A percentile compares a stretch with the other conserved stretches of the same genome.
These are phyloP conservation scores for Penicillium macrosclerotiorum DNA, from an alignment of 495 filamentous ascomycete species.

Conservation along the genomic window DNA sequence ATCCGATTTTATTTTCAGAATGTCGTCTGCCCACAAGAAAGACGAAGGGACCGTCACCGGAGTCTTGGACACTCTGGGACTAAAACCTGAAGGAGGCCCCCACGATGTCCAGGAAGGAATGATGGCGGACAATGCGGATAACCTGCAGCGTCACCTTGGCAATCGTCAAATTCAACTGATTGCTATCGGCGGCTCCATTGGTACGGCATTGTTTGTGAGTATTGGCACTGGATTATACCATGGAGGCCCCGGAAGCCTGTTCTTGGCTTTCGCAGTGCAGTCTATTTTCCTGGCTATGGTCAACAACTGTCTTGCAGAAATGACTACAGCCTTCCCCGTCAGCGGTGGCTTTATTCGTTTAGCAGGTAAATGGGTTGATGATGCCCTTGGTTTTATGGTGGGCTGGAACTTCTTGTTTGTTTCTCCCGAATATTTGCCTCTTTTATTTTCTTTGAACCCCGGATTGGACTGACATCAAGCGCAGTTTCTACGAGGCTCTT, in stretches of 20 bases:
- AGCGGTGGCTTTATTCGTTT: slow-evolving; percentile 53
- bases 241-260: slow-evolving; percentile 56
- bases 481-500: slow-evolving; percentile 57
- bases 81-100: slow-evolving; percentile 12
- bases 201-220: slow-evolving; percentile 56
- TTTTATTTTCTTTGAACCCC: neutral
- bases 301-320: slow-evolving; percentile 44
- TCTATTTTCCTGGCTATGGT: slow-evolving; percentile 33
- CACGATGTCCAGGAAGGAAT: slow-evolving; percentile 26
- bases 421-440: neutral
- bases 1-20: too few relatives aligned
- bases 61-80: slow-evolving; percentile 12
- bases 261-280: slow-evolving; percentile 39
- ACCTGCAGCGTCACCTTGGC: slow-evolving; percentile 31
- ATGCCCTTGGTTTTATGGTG: slow-evolving; percentile 53
- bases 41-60: slow-evolving; percentile 15
- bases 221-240: slow-evolving; percentile 29
- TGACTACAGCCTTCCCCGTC: slow-evolving; percentile 54
- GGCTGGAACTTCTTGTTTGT: slow-evolving; percentile 59
- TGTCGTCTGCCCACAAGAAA: slow-evolving; percentile 10
- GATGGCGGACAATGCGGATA: slow-evolving; percentile 27
- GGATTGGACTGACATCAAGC: neutral
- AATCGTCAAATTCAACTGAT: slow-evolving; percentile 55
- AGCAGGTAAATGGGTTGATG: slow-evolving; percentile 49
- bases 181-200: slow-evolving; percentile 57